Evolutionary conservation across 306 rosid genomes (phyloP).

Genomic region (Cicer bijugum): DNA sequence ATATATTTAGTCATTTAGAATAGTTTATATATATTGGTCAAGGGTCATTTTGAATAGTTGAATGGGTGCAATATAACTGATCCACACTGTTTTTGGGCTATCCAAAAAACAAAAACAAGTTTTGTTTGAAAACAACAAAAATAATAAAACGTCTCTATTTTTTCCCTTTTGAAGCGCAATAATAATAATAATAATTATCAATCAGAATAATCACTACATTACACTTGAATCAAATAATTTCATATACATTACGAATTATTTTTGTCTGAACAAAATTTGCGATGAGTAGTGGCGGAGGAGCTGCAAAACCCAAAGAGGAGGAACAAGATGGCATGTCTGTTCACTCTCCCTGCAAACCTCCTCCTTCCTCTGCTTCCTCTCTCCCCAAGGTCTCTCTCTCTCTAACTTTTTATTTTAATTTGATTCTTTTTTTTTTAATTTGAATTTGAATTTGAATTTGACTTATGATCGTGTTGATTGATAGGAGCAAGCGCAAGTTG

Average conservation of each 20-base stretch:
- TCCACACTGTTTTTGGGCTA: background rate
- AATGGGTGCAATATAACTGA: too few species aligned
- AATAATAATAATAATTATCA: background rate
- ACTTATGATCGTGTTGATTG: constrained; percentile 38
- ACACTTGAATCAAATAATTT: background rate
- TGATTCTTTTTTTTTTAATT: constrained; percentile 6
- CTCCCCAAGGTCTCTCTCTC: constrained; percentile 68
- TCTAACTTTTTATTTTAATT: constrained; percentile 8
- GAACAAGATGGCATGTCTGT: constrained; percentile 95
- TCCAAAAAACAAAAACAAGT: background rate
- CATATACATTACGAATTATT: background rate
- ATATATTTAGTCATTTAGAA: too few species aligned
- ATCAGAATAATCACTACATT: background rate
- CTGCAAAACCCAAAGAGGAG: constrained; percentile 77
- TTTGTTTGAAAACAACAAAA: background rate
- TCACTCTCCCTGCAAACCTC: constrained; percentile 97
- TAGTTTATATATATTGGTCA: too few species aligned
- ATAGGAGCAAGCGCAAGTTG: constrained; percentile 83
- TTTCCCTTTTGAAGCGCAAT: background rate
- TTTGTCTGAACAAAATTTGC: background rate
- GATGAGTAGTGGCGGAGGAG: constrained; percentile 71
- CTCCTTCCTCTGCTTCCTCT: constrained; percentile 95
- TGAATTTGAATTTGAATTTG: background rate
- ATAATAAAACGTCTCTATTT: background rate
- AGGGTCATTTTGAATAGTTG: too few species aligned